A percentile compares a stretch with the other conserved stretches of the same genome.
phyloP scores from a whole-genome alignment of 805 yeast species.

The Cephaloascus fragrans region DNA sequence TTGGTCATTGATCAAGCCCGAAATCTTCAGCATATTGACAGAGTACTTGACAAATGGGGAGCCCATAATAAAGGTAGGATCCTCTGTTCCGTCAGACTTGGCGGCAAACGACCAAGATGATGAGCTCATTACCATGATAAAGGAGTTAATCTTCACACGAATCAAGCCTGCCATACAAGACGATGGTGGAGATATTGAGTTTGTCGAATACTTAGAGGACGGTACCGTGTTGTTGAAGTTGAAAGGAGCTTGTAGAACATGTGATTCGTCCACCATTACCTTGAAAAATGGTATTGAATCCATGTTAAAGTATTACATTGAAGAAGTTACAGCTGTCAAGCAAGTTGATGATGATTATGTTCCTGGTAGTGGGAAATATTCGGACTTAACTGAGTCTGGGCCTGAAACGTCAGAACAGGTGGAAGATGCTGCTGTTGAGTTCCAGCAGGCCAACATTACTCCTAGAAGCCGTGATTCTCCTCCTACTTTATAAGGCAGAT shows the following conservation, averaged over 20 bases:
- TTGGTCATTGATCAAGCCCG: conserved; percentile 60
- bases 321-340: conserved; percentile 52
- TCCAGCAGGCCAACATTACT: not conserved
- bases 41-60: conserved; percentile 46
- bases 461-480: not conserved
- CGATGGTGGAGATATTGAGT: conserved; percentile 69
- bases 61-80: conserved; percentile 35
- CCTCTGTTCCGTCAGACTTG: conserved; percentile 23
- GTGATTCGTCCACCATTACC: conserved; percentile 58
- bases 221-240: conserved; percentile 53
- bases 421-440: not conserved
- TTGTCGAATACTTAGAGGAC: conserved; percentile 44
- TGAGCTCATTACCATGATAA: conserved; percentile 56
- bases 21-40: conserved; percentile 48
- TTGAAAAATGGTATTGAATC: conserved; percentile 61
- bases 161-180: conserved; percentile 69
- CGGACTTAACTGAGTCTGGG: not conserved
- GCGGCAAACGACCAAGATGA: conserved; percentile 51
- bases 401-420: not conserved
- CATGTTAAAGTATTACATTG: conserved; percentile 62
- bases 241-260: conserved; percentile 67
- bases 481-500: not conserved
- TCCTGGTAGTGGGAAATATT: not conserved
- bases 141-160: conserved; percentile 59
- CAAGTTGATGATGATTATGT: conserved; percentile 32